phyloP scores from a whole-genome alignment of 176 grass and related monocot genomes.

The Cymbopogon citratus region DNA sequence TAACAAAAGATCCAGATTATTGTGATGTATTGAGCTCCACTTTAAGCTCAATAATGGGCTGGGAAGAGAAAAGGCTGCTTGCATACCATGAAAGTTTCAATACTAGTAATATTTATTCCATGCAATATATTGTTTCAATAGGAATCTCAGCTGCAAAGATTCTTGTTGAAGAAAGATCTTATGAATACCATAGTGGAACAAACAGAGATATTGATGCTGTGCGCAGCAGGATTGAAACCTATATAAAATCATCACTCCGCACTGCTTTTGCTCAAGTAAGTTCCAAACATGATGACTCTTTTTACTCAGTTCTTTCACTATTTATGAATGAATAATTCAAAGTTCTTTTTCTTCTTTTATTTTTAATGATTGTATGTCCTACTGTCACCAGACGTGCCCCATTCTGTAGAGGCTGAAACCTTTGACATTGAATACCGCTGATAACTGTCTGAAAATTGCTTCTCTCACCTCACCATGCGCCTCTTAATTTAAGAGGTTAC shows the following conservation, averaged over 20 bases:
- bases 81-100: slow-evolving; percentile 82
- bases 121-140: slow-evolving; percentile 65
- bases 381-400: not conserved
- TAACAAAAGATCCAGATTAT: slow-evolving; percentile 70
- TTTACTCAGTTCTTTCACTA: not conserved
- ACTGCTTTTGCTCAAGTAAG: slow-evolving; percentile 85
- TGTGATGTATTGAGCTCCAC: slow-evolving; percentile 75
- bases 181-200: slow-evolving; percentile 44
- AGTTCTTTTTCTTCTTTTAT: not conserved
- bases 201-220: slow-evolving; percentile 62
- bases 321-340: not conserved
- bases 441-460: not conserved
- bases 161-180: slow-evolving; percentile 56
- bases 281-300: slow-evolving; percentile 8
- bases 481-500: slow-evolving; percentile 1
- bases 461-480: not conserved
- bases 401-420: slow-evolving; percentile 23
- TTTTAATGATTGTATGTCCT: not conserved
- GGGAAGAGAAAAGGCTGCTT: slow-evolving; percentile 75
- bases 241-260: slow-evolving; percentile 65
- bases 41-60: slow-evolving; percentile 62
- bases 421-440: not conserved
- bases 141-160: slow-evolving; percentile 63
- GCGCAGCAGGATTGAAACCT: slow-evolving; percentile 56
- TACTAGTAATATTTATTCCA: slow-evolving; percentile 55